Base-by-base conservation (phyloP, 257 asterid genomes). In the Solanum lycopersicoides region DNA sequence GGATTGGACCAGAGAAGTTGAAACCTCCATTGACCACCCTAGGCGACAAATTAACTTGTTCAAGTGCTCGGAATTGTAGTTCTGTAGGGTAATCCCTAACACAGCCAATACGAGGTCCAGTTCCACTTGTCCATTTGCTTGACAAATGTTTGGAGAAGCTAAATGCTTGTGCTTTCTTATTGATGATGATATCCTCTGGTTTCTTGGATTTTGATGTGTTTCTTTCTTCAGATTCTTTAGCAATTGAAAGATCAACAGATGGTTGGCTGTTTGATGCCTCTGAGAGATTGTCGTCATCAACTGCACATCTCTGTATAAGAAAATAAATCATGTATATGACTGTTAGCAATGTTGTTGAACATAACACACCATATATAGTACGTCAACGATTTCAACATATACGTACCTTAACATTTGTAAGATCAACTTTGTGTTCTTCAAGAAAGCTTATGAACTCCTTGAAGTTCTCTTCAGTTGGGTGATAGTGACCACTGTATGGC, bases 401-500 rank as follows among this genome's bases (percentile, higher is more conserved):
- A 11, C 7, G 8, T 63, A 96, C 98, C 98, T 95, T 91, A 9
- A 96, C 98, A 16, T 96, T 93, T 6, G 92, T 90, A 34, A 96
- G 98, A 86, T 95, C 94, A 20, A 96, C 96, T 20, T 32, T 32
- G 86, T 95, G 94, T 87, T 96, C 98, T 90, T 96, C 95, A 56
- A 96, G 93, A 93, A 93, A 96, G 93, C 88, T 93, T 50, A 96
- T 88, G 91, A 96, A 96, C 88, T 95, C 98, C 86, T 21, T 88
- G 91, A 96, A 96, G 88, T 96, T 93, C 88, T 96, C 98, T 88
- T 95, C 98, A 0, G 98, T 96, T 30, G 98, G 98, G 88, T 92
- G 98, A 91, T 96, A 96, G 89, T 96, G 98, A 86, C 98, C 98
- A 60, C 98, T 96, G 80, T 96, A 96, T 37, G 98, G 98, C 98